Evolutionary conservation across 2,329 filamentous ascomycete species (phyloP).

Genomic region (Pseudogymnoascus verrucosus): DNA sequence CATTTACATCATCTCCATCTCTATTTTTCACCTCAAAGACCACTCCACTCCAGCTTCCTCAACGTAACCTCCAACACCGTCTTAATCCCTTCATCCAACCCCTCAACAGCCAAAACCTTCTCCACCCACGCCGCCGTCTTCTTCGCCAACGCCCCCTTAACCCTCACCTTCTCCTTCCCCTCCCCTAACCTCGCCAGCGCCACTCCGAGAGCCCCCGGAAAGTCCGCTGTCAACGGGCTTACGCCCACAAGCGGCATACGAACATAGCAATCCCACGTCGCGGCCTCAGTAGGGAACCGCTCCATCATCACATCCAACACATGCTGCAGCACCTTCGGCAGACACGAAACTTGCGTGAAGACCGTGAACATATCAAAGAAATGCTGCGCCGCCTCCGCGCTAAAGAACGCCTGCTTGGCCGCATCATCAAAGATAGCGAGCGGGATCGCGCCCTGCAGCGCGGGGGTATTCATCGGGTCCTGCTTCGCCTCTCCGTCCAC

Average conservation of each 20-base stretch:
- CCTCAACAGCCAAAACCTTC: constrained; percentile 39
- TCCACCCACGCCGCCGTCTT: constrained; percentile 50
- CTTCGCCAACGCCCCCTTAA: constrained; percentile 37
- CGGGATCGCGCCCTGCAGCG: constrained; percentile 86
- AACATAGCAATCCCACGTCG: constrained; percentile 63
- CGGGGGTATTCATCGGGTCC: constrained; percentile 54
- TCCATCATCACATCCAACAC: constrained; percentile 58
- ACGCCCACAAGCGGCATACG: constrained; percentile 62
- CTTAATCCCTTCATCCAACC: constrained; percentile 48
- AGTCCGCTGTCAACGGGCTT: constrained; percentile 54
- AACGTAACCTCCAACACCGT: constrained; percentile 45
- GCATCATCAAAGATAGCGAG: constrained; percentile 85
- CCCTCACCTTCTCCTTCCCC: constrained; percentile 36
- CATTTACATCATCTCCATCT: background rate
- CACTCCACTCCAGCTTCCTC: constrained; percentile 19
- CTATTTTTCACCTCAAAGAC: background rate
- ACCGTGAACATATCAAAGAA: constrained; percentile 75
- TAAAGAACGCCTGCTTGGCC: constrained; percentile 67
- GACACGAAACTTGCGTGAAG: constrained; percentile 60
- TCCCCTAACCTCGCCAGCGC: constrained; percentile 56
- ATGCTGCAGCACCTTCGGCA: constrained; percentile 61
- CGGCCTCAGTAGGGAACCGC: constrained; percentile 50
- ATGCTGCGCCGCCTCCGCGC: constrained; percentile 54
- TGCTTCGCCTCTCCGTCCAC: constrained; percentile 36
- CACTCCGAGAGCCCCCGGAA: constrained; percentile 46